Evolutionary conservation across 129 eudicot species (phyloP).

Genomic region (Pseudognaphalium luteoalbum): DNA sequence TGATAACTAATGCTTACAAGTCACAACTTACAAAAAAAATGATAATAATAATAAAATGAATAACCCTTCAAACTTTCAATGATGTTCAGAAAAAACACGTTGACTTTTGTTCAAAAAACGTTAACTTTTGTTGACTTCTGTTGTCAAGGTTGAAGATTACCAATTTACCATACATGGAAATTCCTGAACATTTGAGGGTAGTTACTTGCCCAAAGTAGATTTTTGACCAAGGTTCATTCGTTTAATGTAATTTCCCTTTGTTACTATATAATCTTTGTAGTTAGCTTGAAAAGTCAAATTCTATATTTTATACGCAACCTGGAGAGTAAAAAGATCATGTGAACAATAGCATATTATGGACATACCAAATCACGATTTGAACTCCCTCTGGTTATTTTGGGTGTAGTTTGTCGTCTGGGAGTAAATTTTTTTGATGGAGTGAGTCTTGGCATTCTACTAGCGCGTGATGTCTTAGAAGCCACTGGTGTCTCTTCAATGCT

Average conservation of each 20-base stretch:
- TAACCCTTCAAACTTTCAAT: too few relatives aligned
- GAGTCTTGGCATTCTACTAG: conserved; percentile 43
- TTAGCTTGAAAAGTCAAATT: neutral
- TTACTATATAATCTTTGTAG: neutral
- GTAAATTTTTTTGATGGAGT: conserved; percentile 46
- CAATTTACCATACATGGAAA: too few relatives aligned
- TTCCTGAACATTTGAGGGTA: too few relatives aligned
- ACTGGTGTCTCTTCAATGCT: conserved; percentile 48
- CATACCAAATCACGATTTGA: conserved; percentile 61
- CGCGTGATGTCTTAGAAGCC: conserved; percentile 41
- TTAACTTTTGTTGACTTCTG: too few relatives aligned
- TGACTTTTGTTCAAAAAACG: too few relatives aligned
- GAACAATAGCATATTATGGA: conserved; percentile 20
- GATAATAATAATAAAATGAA: too few relatives aligned
- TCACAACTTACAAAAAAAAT: too few relatives aligned
- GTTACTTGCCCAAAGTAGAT: too few relatives aligned
- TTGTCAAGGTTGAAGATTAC: too few relatives aligned
- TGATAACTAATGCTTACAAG: too few relatives aligned
- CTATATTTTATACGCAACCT: neutral
- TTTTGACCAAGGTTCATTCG: neutral
- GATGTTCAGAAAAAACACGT: too few relatives aligned
- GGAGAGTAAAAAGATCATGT: neutral
- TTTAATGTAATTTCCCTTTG: neutral
- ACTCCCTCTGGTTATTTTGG: conserved; percentile 52
- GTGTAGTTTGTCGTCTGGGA: conserved; percentile 49